Evolutionary conservation across 805 yeast species (phyloP), one percentile per base, ranked within the genome.

Genomic region (Lipomyces oligophaga): DNA sequence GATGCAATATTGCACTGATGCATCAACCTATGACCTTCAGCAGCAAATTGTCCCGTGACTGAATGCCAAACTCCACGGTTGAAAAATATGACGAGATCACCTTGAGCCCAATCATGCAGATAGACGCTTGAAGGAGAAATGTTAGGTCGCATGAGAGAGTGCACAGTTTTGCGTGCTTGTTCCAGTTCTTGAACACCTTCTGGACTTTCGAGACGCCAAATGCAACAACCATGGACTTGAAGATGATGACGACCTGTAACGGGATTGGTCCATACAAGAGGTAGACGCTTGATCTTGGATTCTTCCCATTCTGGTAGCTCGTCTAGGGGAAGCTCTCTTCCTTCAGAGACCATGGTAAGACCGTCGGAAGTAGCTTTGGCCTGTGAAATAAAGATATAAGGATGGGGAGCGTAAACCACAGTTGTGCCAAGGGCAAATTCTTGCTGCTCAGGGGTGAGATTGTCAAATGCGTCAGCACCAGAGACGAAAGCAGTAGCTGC

Each of bases 1-100:
- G 86, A 78, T 18, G 96, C 95, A 63, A 87, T 84, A 68, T 87
- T 87, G 69, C 96, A 87, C 69, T 87, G 96, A 63, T 87, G 96
- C 94, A 87, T 86, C 62, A 87, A 72, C 66, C 96, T 77, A 60
- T 77, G 79, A 62, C 86, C 93, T 38, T 83, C 85, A 16, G 75
- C 75, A 16, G 77, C 80, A 67, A 87, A 82, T 66, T 86, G 95
- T 42, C 96, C 95, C 13, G 95, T 86, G 26, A 87, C 96, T 1
- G 90, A 79, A 63, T 87, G 96, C 83, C 90, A 84, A 8, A 87
- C 89, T 35, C 95, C 95, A 63, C 90, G 75, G 72, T 87, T 87
- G 68, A 74, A 86, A 72, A 87, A 87, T 45, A 87, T 80, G 28
- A 85, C 93, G 61, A 87, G 74, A 60, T 87, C 96, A 45, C 95